phyloP scores from a whole-genome alignment of 2,329 filamentous ascomycete species.

The Alternaria gaisen region DNA sequence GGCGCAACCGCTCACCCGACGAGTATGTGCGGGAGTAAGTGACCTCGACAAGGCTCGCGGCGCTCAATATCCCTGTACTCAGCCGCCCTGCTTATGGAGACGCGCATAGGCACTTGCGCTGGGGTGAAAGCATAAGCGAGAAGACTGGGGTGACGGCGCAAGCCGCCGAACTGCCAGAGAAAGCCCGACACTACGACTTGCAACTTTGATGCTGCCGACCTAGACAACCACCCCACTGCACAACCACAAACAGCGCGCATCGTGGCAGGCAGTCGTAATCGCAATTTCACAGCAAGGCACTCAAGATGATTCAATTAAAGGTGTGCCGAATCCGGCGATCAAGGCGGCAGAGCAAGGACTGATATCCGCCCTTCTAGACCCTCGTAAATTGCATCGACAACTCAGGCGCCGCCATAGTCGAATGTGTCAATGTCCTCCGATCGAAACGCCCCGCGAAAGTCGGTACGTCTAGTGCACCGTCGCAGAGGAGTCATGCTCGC shows the following conservation, averaged over 20 bases:
- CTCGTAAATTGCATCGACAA: constrained; percentile 99
- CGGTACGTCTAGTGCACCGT: constrained; percentile 64
- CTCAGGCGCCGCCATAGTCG: constrained; percentile 95
- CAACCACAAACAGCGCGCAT: constrained; percentile 18
- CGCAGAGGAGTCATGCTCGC: neutral
- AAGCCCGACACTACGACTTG: constrained; percentile 9
- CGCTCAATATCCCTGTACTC: constrained; percentile 1
- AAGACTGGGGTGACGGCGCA: neutral
- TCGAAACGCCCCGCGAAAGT: constrained; percentile 90
- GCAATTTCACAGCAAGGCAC: constrained; percentile 3
- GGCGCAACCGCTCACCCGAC: constrained; percentile 22
- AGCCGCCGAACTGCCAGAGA: constrained; percentile 1
- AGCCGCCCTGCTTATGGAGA: constrained; percentile 13
- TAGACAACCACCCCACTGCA: constrained; percentile 10
- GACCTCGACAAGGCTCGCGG: constrained; percentile 25
- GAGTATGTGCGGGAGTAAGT: constrained; percentile 29
- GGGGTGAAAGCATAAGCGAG: constrained; percentile 18
- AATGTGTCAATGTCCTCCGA: constrained; percentile 91
- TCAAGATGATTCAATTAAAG: constrained; percentile 52
- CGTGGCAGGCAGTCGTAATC: neutral
- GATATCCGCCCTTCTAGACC: constrained; percentile 73
- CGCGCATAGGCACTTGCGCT: constrained; percentile 7
- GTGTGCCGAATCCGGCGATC: constrained; percentile 28
- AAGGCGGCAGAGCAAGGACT: constrained; percentile 30
- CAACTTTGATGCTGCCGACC: constrained; percentile 3